Evolutionary conservation across 129 eudicot genomes (phyloP).

Genomic region (Glebionis coronaria): DNA sequence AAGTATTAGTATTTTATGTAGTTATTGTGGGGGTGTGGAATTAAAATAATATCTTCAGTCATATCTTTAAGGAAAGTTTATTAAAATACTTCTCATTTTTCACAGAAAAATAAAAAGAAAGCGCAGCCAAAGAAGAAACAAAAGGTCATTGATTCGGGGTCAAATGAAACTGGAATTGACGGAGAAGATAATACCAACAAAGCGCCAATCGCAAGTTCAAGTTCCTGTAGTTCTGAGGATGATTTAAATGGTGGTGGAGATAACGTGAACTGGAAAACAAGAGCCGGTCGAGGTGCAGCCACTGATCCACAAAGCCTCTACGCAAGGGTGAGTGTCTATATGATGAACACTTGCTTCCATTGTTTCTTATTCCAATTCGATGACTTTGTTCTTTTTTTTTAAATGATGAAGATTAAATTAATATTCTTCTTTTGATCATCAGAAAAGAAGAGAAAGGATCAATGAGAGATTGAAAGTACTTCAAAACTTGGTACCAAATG

Average conservation of each 20-base stretch:
- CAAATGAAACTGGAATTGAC: conserved; percentile 16
- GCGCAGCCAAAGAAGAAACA: conserved; percentile 48
- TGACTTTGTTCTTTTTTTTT: neutral
- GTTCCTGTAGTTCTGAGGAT: conserved; percentile 58
- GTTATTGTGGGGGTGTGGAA: conserved; percentile 27
- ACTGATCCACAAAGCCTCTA: conserved; percentile 97
- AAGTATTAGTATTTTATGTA: conserved; percentile 36
- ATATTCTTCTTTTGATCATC: conserved; percentile 22
- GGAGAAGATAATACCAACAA: conserved; percentile 33
- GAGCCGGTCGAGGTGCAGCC: conserved; percentile 83
- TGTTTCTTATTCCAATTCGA: neutral
- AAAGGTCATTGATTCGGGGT: conserved; percentile 26
- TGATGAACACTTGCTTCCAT: neutral
- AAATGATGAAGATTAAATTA: conserved; percentile 8
- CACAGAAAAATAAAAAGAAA: conserved; percentile 46
- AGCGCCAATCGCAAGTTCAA: conserved; percentile 41
- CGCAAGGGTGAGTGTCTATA: conserved; percentile 63
- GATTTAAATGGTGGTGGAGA: conserved; percentile 45
- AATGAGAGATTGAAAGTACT: conserved; percentile 90
- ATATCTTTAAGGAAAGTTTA: conserved; percentile 8
- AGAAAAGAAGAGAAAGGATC: conserved; percentile 95
- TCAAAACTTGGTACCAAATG: conserved; percentile 91
- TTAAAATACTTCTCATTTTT: conserved; percentile 1
- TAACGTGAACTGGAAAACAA: conserved; percentile 59
- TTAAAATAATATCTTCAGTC: conserved; percentile 17